Evolutionary conservation across 257 asterid genomes (phyloP).

Genomic region (Capsicum rhomboideum): DNA sequence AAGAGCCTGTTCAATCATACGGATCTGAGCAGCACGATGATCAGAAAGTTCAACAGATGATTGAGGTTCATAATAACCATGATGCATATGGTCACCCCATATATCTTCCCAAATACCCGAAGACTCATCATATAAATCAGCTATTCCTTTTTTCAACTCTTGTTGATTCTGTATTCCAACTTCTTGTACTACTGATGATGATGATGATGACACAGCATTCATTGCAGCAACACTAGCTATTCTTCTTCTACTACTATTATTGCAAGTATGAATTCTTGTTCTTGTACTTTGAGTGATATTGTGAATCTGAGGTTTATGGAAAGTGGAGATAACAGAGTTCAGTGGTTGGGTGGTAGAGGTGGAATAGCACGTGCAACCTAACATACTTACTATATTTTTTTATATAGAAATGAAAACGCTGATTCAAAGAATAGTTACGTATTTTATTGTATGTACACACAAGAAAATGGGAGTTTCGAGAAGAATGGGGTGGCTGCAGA

Average conservation of each 20-base stretch:
- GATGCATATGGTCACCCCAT: conserved; percentile 99
- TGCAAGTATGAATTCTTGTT: background rate
- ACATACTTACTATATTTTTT: too few species aligned
- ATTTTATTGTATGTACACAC: too few species aligned
- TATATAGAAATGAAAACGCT: too few species aligned
- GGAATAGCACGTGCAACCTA: background rate
- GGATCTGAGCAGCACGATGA: conserved; percentile 88
- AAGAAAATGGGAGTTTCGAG: too few species aligned
- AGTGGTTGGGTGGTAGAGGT: background rate
- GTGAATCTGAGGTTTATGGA: background rate
- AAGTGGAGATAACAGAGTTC: background rate
- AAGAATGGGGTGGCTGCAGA: too few species aligned
- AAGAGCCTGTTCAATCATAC: conserved; percentile 88
- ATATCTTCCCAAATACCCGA: conserved; percentile 85
- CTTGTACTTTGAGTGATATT: background rate
- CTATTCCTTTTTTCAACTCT: conserved; percentile 71
- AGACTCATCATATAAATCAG: conserved; percentile 87
- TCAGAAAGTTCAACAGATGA: conserved; percentile 51
- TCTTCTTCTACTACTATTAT: background rate
- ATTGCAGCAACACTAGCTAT: background rate
- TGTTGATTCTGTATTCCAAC: conserved; percentile 3
- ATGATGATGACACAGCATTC: background rate
- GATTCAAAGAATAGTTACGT: too few species aligned
- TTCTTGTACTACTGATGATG: background rate
- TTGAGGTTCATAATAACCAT: conserved; percentile 64